Evolutionary conservation across 345 rosid species (phyloP).

Genomic region (Populus euphratica): DNA sequence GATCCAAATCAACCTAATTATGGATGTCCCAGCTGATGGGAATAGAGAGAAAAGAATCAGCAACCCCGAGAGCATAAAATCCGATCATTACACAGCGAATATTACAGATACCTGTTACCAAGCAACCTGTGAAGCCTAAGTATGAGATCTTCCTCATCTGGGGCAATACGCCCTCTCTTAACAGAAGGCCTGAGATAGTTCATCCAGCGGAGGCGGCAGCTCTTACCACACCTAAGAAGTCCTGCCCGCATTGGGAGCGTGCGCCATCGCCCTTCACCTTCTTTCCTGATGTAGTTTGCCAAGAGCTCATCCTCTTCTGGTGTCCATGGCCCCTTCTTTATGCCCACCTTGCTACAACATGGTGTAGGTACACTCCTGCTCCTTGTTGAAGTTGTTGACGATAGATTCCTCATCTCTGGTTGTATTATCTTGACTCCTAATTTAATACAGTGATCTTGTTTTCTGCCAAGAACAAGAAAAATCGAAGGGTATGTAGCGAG

Average conservation of each 20-base stretch:
- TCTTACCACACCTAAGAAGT: slow-evolving; percentile 64
- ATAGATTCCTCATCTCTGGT: slow-evolving; percentile 41
- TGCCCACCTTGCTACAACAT: slow-evolving; percentile 35
- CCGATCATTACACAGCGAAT: too few species aligned
- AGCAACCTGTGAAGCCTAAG: slow-evolving; percentile 63
- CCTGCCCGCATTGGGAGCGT: slow-evolving; percentile 58
- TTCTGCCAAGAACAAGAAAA: neutral
- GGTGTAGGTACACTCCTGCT: slow-evolving; percentile 13
- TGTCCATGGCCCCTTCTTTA: slow-evolving; percentile 65
- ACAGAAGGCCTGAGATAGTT: slow-evolving; percentile 60
- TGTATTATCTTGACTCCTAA: too few species aligned
- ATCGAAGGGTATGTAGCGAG: neutral
- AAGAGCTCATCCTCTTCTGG: slow-evolving; percentile 57
- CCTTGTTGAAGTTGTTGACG: neutral
- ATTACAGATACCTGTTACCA: slow-evolving; percentile 48
- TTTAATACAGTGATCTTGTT: too few species aligned
- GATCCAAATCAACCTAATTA: too few species aligned
- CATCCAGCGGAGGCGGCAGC: slow-evolving; percentile 74
- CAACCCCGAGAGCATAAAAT: neutral
- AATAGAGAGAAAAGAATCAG: too few species aligned
- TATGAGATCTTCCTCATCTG: slow-evolving; percentile 66
- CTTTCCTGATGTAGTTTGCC: slow-evolving; percentile 42
- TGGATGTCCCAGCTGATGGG: too few species aligned
- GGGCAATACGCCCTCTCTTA: slow-evolving; percentile 58
- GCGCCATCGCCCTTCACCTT: slow-evolving; percentile 62